These are phyloP conservation scores for Lepidium africanum DNA, from an alignment of 345 rosid genomes.

Conservation along the genomic window DNA sequence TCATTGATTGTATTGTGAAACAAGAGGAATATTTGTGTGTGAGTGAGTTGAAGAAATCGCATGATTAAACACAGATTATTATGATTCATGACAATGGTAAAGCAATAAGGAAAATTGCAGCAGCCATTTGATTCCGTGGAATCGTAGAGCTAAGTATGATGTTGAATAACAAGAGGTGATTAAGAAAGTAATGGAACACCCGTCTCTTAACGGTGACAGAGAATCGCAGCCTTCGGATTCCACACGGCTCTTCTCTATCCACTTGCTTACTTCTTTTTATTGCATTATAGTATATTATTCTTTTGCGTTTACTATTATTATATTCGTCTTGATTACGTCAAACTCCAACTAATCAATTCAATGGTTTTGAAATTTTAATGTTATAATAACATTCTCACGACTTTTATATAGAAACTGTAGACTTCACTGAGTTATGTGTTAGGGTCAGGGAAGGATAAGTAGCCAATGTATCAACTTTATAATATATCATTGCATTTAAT, in stretches of 20 bases:
- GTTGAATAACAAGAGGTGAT: neutral
- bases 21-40: neutral
- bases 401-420: neutral
- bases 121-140: neutral
- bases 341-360: slow-evolving; percentile 7
- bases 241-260: slow-evolving; percentile 26
- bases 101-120: neutral
- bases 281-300: neutral
- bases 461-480: neutral
- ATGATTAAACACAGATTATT: neutral
- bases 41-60: neutral
- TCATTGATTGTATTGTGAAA: too few relatives aligned
- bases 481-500: neutral
- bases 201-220: slow-evolving; percentile 29
- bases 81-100: too few relatives aligned
- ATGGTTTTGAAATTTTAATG: neutral
- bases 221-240: slow-evolving; percentile 31
- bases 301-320: neutral
- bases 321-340: slow-evolving; percentile 22
- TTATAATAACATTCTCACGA: slow-evolving; percentile 10
- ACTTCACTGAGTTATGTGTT: neutral
- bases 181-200: slow-evolving; percentile 18
- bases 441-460: neutral
- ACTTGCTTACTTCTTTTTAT: slow-evolving; percentile 18
- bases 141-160: neutral